These are phyloP conservation scores for Corynespora cassiicola DNA, from an alignment of 2,329 filamentous ascomycete species.

Conservation along the genomic window DNA sequence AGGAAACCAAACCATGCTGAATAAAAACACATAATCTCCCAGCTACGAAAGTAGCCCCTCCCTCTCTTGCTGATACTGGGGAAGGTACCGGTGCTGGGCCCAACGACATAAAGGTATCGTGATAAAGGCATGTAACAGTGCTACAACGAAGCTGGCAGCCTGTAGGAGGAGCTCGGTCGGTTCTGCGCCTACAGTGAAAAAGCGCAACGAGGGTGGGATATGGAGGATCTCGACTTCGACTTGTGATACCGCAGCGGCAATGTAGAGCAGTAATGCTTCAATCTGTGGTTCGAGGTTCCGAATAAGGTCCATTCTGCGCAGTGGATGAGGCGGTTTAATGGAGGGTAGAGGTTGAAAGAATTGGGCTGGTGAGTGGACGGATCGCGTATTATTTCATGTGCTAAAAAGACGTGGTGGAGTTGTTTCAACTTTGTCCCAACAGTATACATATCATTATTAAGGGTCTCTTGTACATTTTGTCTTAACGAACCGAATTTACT, in stretches of 20 bases:
- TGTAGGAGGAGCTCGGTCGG: conserved; percentile 5
- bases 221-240: conserved; percentile 8
- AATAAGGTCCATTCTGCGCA: too few relatives aligned
- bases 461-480: too few relatives aligned
- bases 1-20: too few relatives aligned
- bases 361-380: too few relatives aligned
- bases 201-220: conserved; percentile 10
- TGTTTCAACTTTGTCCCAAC: too few relatives aligned
- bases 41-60: neutral
- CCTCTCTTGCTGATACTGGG: neutral
- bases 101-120: conserved; percentile 4
- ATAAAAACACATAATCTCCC: neutral
- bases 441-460: too few relatives aligned
- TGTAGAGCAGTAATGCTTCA: conserved; percentile 3
- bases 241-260: conserved; percentile 5
- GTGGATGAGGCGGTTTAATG: too few relatives aligned
- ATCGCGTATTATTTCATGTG: too few relatives aligned
- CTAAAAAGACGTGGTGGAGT: too few relatives aligned
- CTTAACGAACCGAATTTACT: too few relatives aligned
- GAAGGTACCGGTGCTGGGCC: too few relatives aligned
- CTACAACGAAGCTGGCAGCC: conserved; percentile 2
- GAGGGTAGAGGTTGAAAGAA: too few relatives aligned
- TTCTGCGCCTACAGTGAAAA: conserved; percentile 9
- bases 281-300: neutral
- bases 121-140: conserved; percentile 6